These are phyloP conservation scores for Annona cherimola DNA, from an alignment of 164 flowering plant genomes.

Conservation along the genomic window DNA sequence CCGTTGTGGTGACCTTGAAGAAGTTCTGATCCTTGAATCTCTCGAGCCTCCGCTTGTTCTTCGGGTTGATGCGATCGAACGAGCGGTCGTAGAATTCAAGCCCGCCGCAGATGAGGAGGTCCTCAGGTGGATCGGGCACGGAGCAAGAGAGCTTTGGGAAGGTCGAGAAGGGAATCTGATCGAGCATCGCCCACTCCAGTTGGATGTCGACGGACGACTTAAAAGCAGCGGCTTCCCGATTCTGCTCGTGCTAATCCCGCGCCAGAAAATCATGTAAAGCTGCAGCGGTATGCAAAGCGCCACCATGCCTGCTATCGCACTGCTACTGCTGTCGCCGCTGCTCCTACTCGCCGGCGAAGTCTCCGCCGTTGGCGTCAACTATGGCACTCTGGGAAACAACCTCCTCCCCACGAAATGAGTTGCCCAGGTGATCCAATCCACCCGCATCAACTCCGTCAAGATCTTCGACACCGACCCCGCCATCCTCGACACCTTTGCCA, in stretches of 20 bases:
- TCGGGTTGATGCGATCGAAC: too few relatives aligned
- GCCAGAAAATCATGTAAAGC: too few relatives aligned
- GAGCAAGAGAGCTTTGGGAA: slow-evolving; percentile 75
- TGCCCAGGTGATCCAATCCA: slow-evolving; percentile 57
- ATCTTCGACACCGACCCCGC: slow-evolving; percentile 71
- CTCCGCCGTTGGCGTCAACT: slow-evolving; percentile 55
- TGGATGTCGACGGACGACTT: slow-evolving; percentile 87
- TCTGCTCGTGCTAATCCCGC: too few relatives aligned
- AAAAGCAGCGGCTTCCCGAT: slow-evolving; percentile 77
- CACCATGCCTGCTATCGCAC: too few relatives aligned
- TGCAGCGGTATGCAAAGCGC: too few relatives aligned
- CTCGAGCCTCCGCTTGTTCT: too few relatives aligned
- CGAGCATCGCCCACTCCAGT: slow-evolving; percentile 98
- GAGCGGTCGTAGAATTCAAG: too few relatives aligned
- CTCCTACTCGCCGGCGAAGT: slow-evolving; percentile 8
- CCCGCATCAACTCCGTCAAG: slow-evolving; percentile 53
- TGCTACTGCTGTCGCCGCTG: background rate
- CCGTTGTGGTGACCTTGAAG: too few relatives aligned
- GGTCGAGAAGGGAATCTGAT: slow-evolving; percentile 88
- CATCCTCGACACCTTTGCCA: slow-evolving; percentile 60
- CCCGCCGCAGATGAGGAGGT: slow-evolving; percentile 70
- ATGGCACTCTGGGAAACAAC: slow-evolving; percentile 65
- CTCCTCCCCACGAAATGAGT: slow-evolving; percentile 58
- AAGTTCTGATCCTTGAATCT: too few relatives aligned
- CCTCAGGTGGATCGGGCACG: slow-evolving; percentile 76